Evolutionary conservation across 2,329 filamentous ascomycete species (phyloP), one percentile per base, ranked within the genome.

Genomic region (Trichophyton verrucosum): DNA sequence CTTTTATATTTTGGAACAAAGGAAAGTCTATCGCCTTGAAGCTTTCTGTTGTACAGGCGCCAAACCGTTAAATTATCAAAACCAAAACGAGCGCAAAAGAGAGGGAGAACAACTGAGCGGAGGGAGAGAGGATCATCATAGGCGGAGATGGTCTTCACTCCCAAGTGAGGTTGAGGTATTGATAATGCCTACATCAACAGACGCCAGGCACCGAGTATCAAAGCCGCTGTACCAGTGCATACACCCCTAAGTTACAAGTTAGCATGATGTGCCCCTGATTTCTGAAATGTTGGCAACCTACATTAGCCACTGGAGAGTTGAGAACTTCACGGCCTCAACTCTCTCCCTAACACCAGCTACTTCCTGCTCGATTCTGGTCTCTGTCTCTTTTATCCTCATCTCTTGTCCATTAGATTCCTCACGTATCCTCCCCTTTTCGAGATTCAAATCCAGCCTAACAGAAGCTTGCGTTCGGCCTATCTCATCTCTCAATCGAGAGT

Each of bases 311-410:
- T 99, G 94, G 73, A 99, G 75, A 40, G 94, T 97, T 71, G 91
- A 90, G 76, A 97, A 97, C 80, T 99, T 99, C 74, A 99, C 94
- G 66, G 90, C 88, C 77, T 99, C 94, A 56, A 99, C 81, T 76
- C 95, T 87, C 79, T 97, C 94, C 66, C 90, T 81, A 71, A 99
- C 74, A 36, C 88, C 87, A 46, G 92, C 92, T 60, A 94, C 91
- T 79, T 97, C 94, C 77, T 97, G 92, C 79, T 99, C 94, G 69
- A 99, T 97, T 76, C 95, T 86, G 61, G 91, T 96, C 78, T 99
- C 94, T 11, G 94, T 97, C 81, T 99, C 94, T 79, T 96, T 96
- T 70, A 99, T 90, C 79, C 96, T 95, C 75, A 99, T 84, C 75
- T 99, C 94, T 77, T 97, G 94, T 61, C 88, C 87, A 66, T 96